Evolutionary conservation across 805 yeast genomes (phyloP), one percentile per base, ranked within the genome.

Genomic region (Wickerhamiella spandovensis): DNA sequence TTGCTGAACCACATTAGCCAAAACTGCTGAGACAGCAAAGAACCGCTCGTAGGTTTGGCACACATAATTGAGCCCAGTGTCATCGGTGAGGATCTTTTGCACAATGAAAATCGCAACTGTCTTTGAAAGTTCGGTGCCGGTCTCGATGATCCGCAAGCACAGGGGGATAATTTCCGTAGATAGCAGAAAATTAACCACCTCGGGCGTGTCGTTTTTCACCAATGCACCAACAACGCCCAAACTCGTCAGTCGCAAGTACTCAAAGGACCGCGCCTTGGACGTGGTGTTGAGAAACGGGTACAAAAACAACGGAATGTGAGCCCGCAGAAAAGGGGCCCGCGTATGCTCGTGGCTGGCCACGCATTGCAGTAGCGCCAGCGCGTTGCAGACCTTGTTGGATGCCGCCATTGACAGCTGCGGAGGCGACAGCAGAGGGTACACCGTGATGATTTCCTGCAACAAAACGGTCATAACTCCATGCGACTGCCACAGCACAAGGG

Each of bases 141-240:
- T 79, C 64, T 90, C 97, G 95, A 90, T 90, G 54, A 92, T 90
- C 59, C 92, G 81, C 52, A 90, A 71, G 64, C 98, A 92, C 50
- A 92, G 69, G 5, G 98, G 98, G 32, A 92, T 94, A 58, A 92
- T 90, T 65, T 90, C 98, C 0, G 98, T 92, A n/a, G 95, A 81
- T 44, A 90, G 72, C 60, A 90, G 69, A 62, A 92, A 90, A 54
- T 84, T 84, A 54, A 92, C 89, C 43, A 90, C 97, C 58, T 90
- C 95, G 15, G 95, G 87, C 3, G 95, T 84, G 62, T 90, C 98
- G 65, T 89, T 90, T 60, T 92, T 90, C 23, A 92, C 97, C 50
- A 90, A 71, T 0, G 98, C 97, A 20, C 98, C 98, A 63, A 90
- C 85, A 6, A 90, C 98, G 39, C 98, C 98, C 53, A 90, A 75